Evolutionary conservation across 306 rosid genomes (phyloP), one percentile per base, ranked within the genome.

Genomic region (Cucumis melo): DNA sequence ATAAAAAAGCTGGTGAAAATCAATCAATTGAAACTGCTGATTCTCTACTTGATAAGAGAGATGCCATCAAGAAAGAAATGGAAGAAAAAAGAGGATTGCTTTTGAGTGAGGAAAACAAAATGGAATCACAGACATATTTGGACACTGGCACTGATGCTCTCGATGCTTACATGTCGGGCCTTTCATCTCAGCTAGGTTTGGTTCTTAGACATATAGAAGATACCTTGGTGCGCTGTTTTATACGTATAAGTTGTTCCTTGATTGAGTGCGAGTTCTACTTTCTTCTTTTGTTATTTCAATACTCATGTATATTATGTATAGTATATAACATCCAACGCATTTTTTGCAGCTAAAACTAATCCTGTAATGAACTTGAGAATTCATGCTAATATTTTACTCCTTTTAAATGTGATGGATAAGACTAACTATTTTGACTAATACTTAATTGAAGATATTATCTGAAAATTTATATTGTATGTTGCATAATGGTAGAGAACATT

Each of bases 141-240:
- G 91, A 90, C 68, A 83, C 70, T 74, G 90, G 73, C 73, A 38
- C 81, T 77, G 98, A 91, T 80, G 78, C 87, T 67, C 93, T 94
- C 74, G 98, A 94, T 84, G 95, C 96, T 53, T 94, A 77, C 84
- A 91, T 94, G 98, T 82, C 98, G 19, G 97, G 96, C 64, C 90
- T 94, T 79, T 94, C 98, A 83, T 83, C 96, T 75, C 91, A 91
- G 86, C 93, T 94, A 78, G 98, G 98, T 91, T 51, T 77, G 87
- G 32, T 77, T 62, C 74, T 77, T 34, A 29, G 41, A 19, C 46
- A 20, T 74, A 1, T 51, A 19, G 55, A 63, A 46, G 46, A 77
- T 77, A 46, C 74, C 15, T 58, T 75, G 66, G 38, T 54, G 21
- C 34, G 11, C n/a, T 76, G 73, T 65, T 42, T 17, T 3, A 61